Evolutionary conservation across 1,139 yeast species (phyloP), one percentile per base, ranked within the genome.

Genomic region (Pichia kudriavzevii): DNA sequence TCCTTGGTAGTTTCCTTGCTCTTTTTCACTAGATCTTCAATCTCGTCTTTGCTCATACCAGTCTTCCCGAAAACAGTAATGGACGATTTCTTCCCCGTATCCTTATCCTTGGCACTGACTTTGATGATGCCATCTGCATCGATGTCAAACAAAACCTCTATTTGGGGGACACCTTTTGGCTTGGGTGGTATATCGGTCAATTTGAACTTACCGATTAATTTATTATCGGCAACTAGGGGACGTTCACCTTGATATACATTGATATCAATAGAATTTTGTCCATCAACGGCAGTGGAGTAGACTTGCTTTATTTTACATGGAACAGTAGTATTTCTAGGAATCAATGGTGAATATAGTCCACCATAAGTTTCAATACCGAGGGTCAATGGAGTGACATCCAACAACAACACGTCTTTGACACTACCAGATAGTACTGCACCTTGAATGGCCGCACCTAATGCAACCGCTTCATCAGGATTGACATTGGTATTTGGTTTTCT

Each of bases 381-480:
- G 4, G 88, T 77, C 44, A 81, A 63, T 11, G 93, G 91, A 2
- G 88, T 80, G 8, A 81, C 93, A 59, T 81, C 93, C 27, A 81
- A 59, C 35, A 81, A 59, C 17, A 81, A 67, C n/a, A 81, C 91
- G 53, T 81, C 75, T 50, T 71, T 75, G 15, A 68, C 67, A 42
- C 77, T 79, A 4, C 91, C 91, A 2, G 84, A 73, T 22, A 80
- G 59, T 5, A 80, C 76, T 18, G 85, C 88, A 17, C 87, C 91
- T 58, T 80, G 93, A 41, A 81, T 80, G 2, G 91, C 91, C 5
- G 93, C 93, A 39, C 93, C 93, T 29, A 81, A 55, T 1, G 91
- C 91, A 12, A 81, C 93, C 0, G 91, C 88, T 55, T 81, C 93
- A 54, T 81, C 93, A 1, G 93, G 93, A 47, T 81, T 81, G 2